Evolutionary conservation across 1,284 basidiomycete species (phyloP), one percentile per base, ranked within the genome.

Genomic region (Phellopilus nigrolimitatus): DNA sequence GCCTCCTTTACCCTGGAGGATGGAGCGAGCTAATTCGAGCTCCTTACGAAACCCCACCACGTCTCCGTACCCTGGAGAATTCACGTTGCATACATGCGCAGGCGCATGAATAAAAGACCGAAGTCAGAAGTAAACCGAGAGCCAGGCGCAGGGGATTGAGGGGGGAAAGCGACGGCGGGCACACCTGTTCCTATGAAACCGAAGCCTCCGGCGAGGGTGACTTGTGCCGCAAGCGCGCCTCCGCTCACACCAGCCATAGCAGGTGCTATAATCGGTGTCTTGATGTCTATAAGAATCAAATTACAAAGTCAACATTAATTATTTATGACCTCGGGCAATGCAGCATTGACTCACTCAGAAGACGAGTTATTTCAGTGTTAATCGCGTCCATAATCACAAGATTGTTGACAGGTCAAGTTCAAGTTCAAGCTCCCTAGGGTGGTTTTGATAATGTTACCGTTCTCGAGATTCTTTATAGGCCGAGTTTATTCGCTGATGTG

Each of bases 171-270:
- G 7, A 39, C 21, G 21, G 42, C 46, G 36, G 41, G 41, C 63
- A 34, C 59, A 79, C 82, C 81, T 66, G 76, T 73, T 39, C 73
- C 70, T 2, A 87, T 58, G 61, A 89, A 88, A 4, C 84, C 88
- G 56, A 88, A 82, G 17, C 82, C 87, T 27, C 86, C 88, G 15
- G 68, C 82, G 1, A 73, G 69, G 28, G 77, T 73, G 10, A 83
- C 80, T 52, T 78, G 69, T 13, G 79, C 80, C 17, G 85, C 85
- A 12, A 88, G 66, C 30, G 68, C 65, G 33, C 80, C 82, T 65
- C 82, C 79, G 56, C 76, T 74, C 9, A 76, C 84, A 22, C 76
- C 76, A 1, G 80, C 82, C 88, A 90, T 89, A 3, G 84, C 75
- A 4, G 78, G 78, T 15, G 71, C 68, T 5, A 88, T 67, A 30